Conservation (phyloP, 2,329 filamentous ascomycete species). For the Lachnum nothofagi region DNA sequence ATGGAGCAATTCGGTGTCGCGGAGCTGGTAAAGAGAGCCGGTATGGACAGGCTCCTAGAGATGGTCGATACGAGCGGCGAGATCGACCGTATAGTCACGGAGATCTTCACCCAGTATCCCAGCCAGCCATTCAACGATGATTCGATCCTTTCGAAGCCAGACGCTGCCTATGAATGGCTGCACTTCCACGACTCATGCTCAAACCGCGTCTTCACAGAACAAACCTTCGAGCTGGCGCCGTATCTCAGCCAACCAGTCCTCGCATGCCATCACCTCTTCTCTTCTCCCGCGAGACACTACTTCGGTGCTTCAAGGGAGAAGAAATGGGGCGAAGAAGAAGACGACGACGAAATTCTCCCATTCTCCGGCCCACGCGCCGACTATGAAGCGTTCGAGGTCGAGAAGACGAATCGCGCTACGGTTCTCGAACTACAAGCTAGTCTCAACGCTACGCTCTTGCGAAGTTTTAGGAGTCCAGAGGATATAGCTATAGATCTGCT, state of each 20-base stretch:
- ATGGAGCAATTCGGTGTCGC: slow-evolving; percentile 62
- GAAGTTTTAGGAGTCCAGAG: slow-evolving; percentile 73
- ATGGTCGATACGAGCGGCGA: slow-evolving; percentile 78
- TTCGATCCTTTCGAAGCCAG: slow-evolving; percentile 81
- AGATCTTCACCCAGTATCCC: slow-evolving; percentile 83
- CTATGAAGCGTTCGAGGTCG: slow-evolving; percentile 72
- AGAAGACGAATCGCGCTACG: slow-evolving; percentile 70
- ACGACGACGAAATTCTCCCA: slow-evolving; percentile 53
- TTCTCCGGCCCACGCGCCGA: slow-evolving; percentile 81
- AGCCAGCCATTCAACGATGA: slow-evolving; percentile 90
- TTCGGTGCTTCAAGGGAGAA: slow-evolving; percentile 43
- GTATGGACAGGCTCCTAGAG: slow-evolving; percentile 65
- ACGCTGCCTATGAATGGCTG: slow-evolving; percentile 80
- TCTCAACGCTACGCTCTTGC: slow-evolving; percentile 64
- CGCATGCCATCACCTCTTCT: slow-evolving; percentile 88
- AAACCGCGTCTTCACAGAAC: slow-evolving; percentile 69
- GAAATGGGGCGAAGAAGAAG: slow-evolving; percentile 39
- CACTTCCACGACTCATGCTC: slow-evolving; percentile 86
- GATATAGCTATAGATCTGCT: slow-evolving; percentile 76
- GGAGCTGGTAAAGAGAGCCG: slow-evolving; percentile 66
- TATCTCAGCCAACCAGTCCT: slow-evolving; percentile 84
- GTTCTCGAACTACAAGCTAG: slow-evolving; percentile 71
- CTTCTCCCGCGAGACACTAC: slow-evolving; percentile 52
- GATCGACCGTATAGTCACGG: slow-evolving; percentile 69
- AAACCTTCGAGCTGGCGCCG: slow-evolving; percentile 86